phyloP scores from a whole-genome alignment of 352 stramenopile genomes.

The Phytophthora fragariae region DNA sequence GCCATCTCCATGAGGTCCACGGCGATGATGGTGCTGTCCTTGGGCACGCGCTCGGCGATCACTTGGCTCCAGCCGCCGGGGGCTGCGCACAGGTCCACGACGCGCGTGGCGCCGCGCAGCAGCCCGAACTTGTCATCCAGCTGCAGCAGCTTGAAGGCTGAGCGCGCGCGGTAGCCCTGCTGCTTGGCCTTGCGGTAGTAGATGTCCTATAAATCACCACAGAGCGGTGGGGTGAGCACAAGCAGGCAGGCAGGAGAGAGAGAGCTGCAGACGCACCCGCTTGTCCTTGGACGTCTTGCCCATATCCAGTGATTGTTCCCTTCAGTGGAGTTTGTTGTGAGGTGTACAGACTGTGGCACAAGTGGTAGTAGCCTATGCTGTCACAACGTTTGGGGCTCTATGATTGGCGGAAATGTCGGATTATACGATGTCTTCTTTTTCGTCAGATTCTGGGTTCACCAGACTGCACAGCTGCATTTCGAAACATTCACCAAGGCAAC shows the following conservation, averaged over 20 bases:
- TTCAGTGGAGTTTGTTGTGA: not conserved
- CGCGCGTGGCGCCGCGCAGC: constrained; percentile 84
- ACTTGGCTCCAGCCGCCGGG: constrained; percentile 90
- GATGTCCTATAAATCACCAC: constrained; percentile 69
- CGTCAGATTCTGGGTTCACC: constrained; percentile 15
- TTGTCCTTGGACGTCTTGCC: constrained; percentile 93
- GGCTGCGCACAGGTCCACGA: constrained; percentile 86
- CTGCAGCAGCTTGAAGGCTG: constrained; percentile 99
- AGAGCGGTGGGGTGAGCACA: not conserved
- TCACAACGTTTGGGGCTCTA: not conserved
- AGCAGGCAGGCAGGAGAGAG: not conserved
- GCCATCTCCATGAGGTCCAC: constrained; percentile 97
- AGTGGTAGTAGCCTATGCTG: constrained; percentile 17
- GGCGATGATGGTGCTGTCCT: constrained; percentile 61
- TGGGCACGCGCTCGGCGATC: constrained; percentile 76
- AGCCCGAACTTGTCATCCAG: constrained; percentile 98
- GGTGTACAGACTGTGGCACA: constrained; percentile 11
- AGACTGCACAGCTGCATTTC: not conserved
- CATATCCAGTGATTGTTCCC: constrained; percentile 56
- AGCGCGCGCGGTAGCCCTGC: constrained; percentile 96
- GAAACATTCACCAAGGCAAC: too few species aligned
- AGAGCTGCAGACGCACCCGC: constrained; percentile 57
- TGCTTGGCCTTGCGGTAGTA: constrained; percentile 95
- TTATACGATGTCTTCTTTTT: constrained; percentile 17
- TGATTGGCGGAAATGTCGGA: constrained; percentile 6